Conservation (phyloP, 495 filamentous ascomycete genomes). For the Penicillium maclennaniae region DNA sequence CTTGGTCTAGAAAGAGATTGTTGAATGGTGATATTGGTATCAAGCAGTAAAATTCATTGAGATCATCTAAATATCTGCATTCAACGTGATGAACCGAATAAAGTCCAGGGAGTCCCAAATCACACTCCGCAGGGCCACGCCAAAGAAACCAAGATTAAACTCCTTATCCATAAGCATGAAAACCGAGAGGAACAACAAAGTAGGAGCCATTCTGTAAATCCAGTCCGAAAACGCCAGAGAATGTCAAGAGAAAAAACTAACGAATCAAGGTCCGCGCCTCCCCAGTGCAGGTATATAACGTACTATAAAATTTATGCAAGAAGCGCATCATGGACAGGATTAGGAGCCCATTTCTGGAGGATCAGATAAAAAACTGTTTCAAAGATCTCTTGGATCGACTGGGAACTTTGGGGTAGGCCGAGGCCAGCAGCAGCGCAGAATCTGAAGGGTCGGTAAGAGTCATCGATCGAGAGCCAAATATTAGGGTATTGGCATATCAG, state of each 20-base stretch:
- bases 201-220: conserved; percentile 34
- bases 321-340: conserved; percentile 15
- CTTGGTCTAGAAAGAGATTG: neutral
- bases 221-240: conserved; percentile 18
- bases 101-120: conserved; percentile 1
- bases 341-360: conserved; percentile 4
- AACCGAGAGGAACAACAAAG: conserved; percentile 5
- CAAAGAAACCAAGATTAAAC: conserved; percentile 5
- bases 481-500: neutral
- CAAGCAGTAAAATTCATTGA: neutral
- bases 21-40: neutral
- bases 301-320: conserved; percentile 11
- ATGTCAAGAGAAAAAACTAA: conserved; percentile 12
- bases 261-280: conserved; percentile 16
- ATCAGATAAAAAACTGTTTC: too few relatives aligned
- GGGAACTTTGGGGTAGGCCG: too few relatives aligned
- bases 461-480: neutral
- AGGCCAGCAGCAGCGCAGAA: neutral
- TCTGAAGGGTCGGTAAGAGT: neutral
- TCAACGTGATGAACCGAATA: conserved; percentile 12
- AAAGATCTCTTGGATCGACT: too few relatives aligned
- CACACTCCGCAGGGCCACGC: neutral
- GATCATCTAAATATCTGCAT: conserved; percentile 21
- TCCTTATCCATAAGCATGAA: conserved; percentile 14
- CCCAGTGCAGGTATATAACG: conserved; percentile 24